A percentile compares a stretch with the other conserved stretches of the same genome.
These are phyloP conservation scores for Globisporangium takayamanum DNA, from an alignment of 352 stramenopile genomes.

Conservation along the genomic window DNA sequence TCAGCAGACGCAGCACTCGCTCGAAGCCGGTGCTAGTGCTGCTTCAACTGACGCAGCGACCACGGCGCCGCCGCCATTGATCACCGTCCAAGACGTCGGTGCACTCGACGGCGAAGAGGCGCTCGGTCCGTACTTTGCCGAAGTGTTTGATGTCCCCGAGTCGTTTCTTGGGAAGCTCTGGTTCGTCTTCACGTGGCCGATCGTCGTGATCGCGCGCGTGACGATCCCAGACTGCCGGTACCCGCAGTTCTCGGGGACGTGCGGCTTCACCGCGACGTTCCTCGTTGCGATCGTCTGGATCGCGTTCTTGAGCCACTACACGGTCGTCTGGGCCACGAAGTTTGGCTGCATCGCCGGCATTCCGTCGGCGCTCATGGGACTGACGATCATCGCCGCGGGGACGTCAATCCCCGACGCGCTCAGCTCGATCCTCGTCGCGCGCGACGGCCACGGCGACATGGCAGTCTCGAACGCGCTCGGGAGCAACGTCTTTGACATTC, in stretches of 20 bases:
- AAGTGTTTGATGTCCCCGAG: conserved; percentile 34
- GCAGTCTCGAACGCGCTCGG: conserved; percentile 80
- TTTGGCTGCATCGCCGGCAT: conserved; percentile 65
- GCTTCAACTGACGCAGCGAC: not conserved
- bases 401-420: conserved; percentile 73
- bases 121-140: conserved; percentile 55
- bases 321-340: conserved; percentile 49
- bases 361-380: conserved; percentile 64
- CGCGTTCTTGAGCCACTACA: conserved; percentile 65
- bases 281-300: conserved; percentile 69
- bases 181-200: conserved; percentile 61
- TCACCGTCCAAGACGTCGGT: not conserved
- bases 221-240: conserved; percentile 75
- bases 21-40: not conserved
- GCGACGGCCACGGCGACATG: conserved; percentile 75
- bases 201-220: conserved; percentile 53
- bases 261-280: conserved; percentile 50
- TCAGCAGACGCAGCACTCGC: conserved; percentile 8
- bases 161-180: conserved; percentile 42
- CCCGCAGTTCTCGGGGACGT: conserved; percentile 36
- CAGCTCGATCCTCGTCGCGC: conserved; percentile 72
- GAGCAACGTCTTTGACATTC: conserved; percentile 85
- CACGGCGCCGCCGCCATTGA: not conserved
- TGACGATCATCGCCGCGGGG: conserved; percentile 75
- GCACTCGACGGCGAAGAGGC: conserved; percentile 16